Percentiles rank a stretch among this genome's conserved stretches.
phyloP scores from a whole-genome alignment of 257 asterid species.

The Lycium barbarum region DNA sequence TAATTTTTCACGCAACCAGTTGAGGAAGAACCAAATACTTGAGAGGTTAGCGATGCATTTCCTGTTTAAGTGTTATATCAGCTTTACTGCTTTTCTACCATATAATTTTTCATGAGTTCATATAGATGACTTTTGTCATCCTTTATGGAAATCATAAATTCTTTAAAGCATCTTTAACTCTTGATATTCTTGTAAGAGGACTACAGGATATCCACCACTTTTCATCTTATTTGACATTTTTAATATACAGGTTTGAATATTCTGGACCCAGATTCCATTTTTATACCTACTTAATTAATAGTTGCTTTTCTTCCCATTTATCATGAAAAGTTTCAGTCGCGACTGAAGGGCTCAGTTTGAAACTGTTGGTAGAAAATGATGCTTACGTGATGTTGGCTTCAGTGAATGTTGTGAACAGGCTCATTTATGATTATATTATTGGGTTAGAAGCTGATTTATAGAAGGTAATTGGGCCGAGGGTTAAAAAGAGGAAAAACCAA shows the following conservation, averaged over 20 bases:
- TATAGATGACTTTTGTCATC: not conserved
- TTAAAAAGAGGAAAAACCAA: too few species aligned
- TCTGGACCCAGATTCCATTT: not conserved
- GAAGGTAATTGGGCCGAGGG: too few species aligned
- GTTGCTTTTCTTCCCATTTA: not conserved
- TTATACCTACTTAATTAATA: too few species aligned
- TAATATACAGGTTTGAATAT: too few species aligned
- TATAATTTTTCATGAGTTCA: not conserved
- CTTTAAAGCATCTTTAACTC: not conserved
- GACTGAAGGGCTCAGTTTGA: not conserved
- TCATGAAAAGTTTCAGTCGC: not conserved
- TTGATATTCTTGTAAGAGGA: not conserved
- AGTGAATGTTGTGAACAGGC: not conserved
- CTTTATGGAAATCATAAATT: not conserved
- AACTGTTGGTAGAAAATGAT: not conserved
- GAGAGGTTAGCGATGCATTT: constrained; percentile 63
- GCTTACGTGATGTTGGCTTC: not conserved
- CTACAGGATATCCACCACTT: not conserved
- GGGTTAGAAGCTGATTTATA: too few species aligned
- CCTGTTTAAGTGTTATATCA: not conserved
- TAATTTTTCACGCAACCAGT: constrained; percentile 84
- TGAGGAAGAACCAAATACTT: constrained; percentile 89
- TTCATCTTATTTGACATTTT: too few species aligned
- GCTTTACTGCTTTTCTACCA: not conserved
- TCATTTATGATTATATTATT: too few species aligned